Base-by-base conservation (phyloP, 2,329 filamentous ascomycete species). In the Hypoxylon sp. region DNA sequence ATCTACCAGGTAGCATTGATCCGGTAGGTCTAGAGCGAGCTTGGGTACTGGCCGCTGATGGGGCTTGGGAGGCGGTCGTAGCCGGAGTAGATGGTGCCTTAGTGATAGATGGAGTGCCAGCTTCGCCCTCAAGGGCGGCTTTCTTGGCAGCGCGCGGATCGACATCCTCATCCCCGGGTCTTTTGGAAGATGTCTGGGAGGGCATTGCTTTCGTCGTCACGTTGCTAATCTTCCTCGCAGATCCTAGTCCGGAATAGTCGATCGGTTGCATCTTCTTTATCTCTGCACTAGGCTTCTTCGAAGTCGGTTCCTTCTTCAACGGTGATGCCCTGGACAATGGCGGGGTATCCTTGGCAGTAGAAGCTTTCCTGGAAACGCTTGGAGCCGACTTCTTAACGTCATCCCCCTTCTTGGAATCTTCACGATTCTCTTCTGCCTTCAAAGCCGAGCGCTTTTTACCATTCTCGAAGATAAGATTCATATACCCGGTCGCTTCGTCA, bases 401-500 rank as follows among this genome's bases (percentile, higher is more conserved):
- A 3, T 74, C 71, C 5, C 60, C 59, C 41, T 72, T 70, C 67
- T 72, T 60, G 63, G 52, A 21, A 52, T 63, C 63, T 73, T 69
- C 55, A 51, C 48, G 65, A 72, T 57, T 38, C 68, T 68, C 10
- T 67, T 77, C 48, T 72, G 74, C 65, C 75, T 77, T 41, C 63
- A 60, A 28, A 71, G 46, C 62, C 9, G 63, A 45, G 61, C 69
- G 59, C 60, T 73, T 60, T 45, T 72, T 56, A 56, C 74, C 75
- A 34, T 77, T 79, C 4, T 73, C 69, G 28, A 75, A 72, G 30
- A 82, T 82, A 66, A 70, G 32, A 19, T 84, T 80, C 1, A 83
- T 79, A 62, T 83, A 85, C 62, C 76, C 82, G 53, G 82, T 77
- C n/a, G 82, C 82, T 30, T 89, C 84, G 36, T 85, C 83, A 3